Evolutionary conservation across 345 rosid species (phyloP), one percentile per base, ranked within the genome.

Genomic region (Acer saccharum): DNA sequence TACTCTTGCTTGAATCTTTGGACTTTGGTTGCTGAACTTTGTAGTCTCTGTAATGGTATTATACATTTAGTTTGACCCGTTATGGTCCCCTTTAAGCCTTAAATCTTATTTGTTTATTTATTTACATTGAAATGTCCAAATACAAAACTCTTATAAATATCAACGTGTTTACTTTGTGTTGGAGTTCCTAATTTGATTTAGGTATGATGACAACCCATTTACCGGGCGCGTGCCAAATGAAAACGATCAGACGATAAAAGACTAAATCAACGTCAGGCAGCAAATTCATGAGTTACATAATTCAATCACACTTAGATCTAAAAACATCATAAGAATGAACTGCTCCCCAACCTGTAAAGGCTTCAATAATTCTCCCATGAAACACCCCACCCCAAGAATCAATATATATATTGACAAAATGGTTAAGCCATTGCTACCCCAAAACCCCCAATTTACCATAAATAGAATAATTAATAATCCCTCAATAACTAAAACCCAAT

Each of bases 1-100:
- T 65, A 5, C 41, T 52, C 25, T 20, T 29, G 35, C 46, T 75
- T 66, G 64, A 60, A 35, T 75, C 52, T 35, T 35, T 4, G 39
- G 39, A 4, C 39, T 18, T 64, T 63, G 69, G 60, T 74, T 74
- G 62, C 44, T 63, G 77, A 74, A 48, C 69, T n/a, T 27, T 64
- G 46, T n/a, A 43, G 10, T 43, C 9, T 43, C 46, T 43, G 46
- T 43, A 8, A 43, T 46, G 61, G 29, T 61, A 25, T 46, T 12
- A 17, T 21, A n/a, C 27, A 60, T 9, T 60, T 7, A 20, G 27
- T 7, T 8, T 20, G 29, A 61, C 11, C 58, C 2, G 58, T 54
- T 54, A 3, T 16, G 58, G n/a, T 16, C 7, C 58, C 58, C 57
- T 13, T 52, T 14, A 13, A 14, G 57, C 17, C 57, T 4, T 14